Percentiles rank a stretch among this genome's conserved stretches.
Conservation (phyloP, 1,284 basidiomycete genomes). For the Trichosporon inkin region DNA sequence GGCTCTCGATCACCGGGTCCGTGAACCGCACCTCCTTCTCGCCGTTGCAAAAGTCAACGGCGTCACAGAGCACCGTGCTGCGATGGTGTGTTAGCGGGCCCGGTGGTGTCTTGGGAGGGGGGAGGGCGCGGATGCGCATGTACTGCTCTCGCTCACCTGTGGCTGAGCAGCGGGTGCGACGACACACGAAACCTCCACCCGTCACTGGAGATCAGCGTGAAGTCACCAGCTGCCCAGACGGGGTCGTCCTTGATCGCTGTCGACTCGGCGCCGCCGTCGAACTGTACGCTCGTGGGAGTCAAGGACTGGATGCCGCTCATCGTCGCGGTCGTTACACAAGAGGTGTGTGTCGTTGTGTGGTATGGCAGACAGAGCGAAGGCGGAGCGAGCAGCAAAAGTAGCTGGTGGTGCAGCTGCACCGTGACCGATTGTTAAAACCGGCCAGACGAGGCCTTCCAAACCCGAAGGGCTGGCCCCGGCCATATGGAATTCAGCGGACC, state of each 20-base stretch:
- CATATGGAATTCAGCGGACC: too few relatives aligned
- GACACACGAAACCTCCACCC: constrained; percentile 1
- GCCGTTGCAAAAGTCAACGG: not conserved
- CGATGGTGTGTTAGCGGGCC: not conserved
- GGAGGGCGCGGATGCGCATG: not conserved
- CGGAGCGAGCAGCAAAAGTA: too few relatives aligned
- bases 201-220: not conserved
- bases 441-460: too few relatives aligned
- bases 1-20: not conserved
- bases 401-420: too few relatives aligned
- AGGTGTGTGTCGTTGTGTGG: too few relatives aligned
- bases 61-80: not conserved
- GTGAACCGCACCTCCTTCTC: constrained; percentile 1
- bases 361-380: too few relatives aligned
- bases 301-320: not conserved
- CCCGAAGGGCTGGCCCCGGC: too few relatives aligned
- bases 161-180: not conserved
- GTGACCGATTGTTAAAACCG: too few relatives aligned
- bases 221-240: not conserved
- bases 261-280: not conserved
- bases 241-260: not conserved
- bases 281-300: not conserved
- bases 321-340: too few relatives aligned
- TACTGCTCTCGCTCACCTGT: not conserved
- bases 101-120: not conserved